Percentiles rank a stretch among this genome's conserved stretches.
Evolutionary conservation across 2,329 filamentous ascomycete species (phyloP).

Genomic region (Fusarium illudens): DNA sequence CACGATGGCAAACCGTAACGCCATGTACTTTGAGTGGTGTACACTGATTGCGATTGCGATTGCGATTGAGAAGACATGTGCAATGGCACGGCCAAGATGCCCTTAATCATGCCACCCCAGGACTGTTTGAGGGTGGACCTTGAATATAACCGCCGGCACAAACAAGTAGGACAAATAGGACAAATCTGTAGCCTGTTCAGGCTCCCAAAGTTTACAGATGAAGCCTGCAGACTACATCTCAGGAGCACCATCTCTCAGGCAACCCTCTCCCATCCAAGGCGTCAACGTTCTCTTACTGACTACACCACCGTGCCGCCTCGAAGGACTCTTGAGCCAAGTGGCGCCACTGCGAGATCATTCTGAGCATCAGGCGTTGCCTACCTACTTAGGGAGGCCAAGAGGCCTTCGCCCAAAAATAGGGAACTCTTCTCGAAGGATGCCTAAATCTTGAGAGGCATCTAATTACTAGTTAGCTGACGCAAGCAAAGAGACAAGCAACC

Average conservation of each 20-base stretch:
- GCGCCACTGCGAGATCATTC: neutral
- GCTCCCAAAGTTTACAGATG: neutral
- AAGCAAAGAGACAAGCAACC: constrained; percentile 7
- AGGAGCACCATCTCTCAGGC: constrained; percentile 1
- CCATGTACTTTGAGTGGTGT: no score
- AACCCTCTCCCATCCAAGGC: neutral
- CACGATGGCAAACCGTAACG: no score
- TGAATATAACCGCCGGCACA: neutral
- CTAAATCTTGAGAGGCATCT: constrained; percentile 35
- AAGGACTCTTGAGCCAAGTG: constrained; percentile 5
- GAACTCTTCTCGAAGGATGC: neutral
- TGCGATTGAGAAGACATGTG: no score
- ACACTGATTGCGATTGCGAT: neutral
- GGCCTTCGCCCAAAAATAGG: neutral
- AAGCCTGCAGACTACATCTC: neutral
- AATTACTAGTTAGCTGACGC: constrained; percentile 48
- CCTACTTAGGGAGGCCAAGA: neutral
- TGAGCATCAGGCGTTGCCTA: no score
- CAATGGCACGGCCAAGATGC: neutral
- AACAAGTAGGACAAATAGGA: neutral
- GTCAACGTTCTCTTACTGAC: constrained; percentile 5
- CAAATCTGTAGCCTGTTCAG: neutral
- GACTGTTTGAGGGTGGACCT: neutral
- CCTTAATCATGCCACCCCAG: neutral
- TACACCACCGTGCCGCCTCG: neutral